These are phyloP conservation scores for Ustilago trichophora DNA, from an alignment of 1,284 basidiomycete genomes.

Conservation along the genomic window DNA sequence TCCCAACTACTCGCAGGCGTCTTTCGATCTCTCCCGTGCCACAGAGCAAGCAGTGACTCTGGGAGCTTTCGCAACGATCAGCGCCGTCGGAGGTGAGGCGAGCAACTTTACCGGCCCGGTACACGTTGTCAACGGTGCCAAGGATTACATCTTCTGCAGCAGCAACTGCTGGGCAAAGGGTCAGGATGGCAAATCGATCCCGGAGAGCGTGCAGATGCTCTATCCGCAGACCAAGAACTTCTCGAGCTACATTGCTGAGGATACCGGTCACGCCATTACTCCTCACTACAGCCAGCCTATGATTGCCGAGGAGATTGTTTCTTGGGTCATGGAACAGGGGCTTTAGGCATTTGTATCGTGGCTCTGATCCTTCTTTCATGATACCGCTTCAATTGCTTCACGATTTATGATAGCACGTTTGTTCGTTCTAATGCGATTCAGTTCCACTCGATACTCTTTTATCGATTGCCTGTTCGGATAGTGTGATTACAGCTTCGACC, in stretches of 20 bases:
- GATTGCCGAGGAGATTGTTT: conserved; percentile 26
- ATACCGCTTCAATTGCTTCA: no score
- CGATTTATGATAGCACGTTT: no score
- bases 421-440: no score
- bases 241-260: conserved; percentile 26
- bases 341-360: no score
- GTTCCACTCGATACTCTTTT: no score
- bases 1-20: conserved; percentile 65
- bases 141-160: conserved; percentile 65
- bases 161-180: conserved; percentile 58
- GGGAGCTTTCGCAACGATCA: conserved; percentile 63
- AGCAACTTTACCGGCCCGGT: conserved; percentile 65
- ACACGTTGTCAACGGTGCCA: conserved; percentile 67
- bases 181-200: conserved; percentile 29
- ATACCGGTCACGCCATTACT: conserved; percentile 49
- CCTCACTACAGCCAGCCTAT: conserved; percentile 32
- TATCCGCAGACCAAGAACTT: conserved; percentile 48
- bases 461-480: no score
- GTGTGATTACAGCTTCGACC: conserved; percentile 18
- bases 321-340: conserved; percentile 27
- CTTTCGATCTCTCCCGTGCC: conserved; percentile 47
- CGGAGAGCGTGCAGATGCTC: conserved; percentile 28
- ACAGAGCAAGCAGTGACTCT: conserved; percentile 64
- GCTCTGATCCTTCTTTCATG: no score
- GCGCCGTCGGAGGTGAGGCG: conserved; percentile 42